Percentiles rank a stretch among this genome's conserved stretches.
Conservation (phyloP, 2,329 filamentous ascomycete genomes). For the Hyphodiscus sp. region DNA sequence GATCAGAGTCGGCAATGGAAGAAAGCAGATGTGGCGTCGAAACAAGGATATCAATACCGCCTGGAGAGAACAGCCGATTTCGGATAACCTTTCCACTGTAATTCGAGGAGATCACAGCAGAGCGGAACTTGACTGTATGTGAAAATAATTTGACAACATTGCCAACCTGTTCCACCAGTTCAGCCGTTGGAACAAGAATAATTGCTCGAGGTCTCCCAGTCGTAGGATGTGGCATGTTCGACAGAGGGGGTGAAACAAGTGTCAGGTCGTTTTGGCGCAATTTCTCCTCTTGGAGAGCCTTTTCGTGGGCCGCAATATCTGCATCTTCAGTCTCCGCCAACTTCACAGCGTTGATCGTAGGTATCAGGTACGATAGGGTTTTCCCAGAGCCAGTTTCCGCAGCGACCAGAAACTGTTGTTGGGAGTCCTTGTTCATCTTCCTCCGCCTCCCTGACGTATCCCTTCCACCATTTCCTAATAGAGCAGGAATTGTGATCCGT, state of each 20-base stretch:
- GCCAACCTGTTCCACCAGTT: constrained; percentile 85
- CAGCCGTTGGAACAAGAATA: constrained; percentile 84
- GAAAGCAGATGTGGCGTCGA: constrained; percentile 84
- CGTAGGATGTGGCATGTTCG: constrained; percentile 62
- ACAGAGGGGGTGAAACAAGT: constrained; percentile 49
- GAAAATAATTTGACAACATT: constrained; percentile 73
- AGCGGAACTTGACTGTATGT: constrained; percentile 81
- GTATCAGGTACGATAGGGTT: constrained; percentile 86
- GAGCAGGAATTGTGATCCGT: constrained; percentile 75
- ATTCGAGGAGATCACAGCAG: constrained; percentile 73
- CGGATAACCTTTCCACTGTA: constrained; percentile 74
- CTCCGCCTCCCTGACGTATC: constrained; percentile 30
- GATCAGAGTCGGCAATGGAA: constrained; percentile 82
- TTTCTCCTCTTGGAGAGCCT: constrained; percentile 51
- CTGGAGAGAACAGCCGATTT: constrained; percentile 71
- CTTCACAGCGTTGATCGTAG: constrained; percentile 80
- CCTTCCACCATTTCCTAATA: constrained; percentile 52
- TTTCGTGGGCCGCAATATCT: constrained; percentile 51
- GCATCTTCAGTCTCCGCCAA: constrained; percentile 57
- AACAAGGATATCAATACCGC: constrained; percentile 79
- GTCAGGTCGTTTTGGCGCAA: constrained; percentile 52
- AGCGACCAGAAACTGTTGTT: constrained; percentile 68
- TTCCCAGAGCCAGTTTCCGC: constrained; percentile 97
- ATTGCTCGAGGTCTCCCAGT: constrained; percentile 76
- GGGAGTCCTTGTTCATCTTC: constrained; percentile 27